phyloP scores from a whole-genome alignment of 2,329 filamentous ascomycete genomes.

The Herpotrichia juniperi region DNA sequence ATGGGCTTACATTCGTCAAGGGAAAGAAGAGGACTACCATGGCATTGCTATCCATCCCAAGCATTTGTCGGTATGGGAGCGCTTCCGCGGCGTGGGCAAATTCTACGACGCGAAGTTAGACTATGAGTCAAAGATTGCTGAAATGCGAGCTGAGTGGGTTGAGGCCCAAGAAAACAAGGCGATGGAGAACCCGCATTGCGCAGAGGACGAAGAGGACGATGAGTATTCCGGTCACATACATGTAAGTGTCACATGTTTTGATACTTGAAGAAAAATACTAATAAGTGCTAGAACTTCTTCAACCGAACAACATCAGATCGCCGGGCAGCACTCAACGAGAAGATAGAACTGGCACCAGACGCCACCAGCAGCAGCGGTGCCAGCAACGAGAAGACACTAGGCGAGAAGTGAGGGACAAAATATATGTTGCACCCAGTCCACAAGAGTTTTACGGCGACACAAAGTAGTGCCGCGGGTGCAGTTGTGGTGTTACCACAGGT shows the following conservation, averaged over 20 bases:
- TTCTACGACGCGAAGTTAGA: slow-evolving; percentile 83
- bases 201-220: slow-evolving; percentile 36
- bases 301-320: slow-evolving; percentile 7
- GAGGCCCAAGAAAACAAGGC: slow-evolving; percentile 61
- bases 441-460: slow-evolving; percentile 17
- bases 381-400: slow-evolving; percentile 6
- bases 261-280: background rate
- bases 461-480: slow-evolving; percentile 11
- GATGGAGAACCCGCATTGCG: slow-evolving; percentile 54
- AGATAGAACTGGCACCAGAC: slow-evolving; percentile 15
- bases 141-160: slow-evolving; percentile 68
- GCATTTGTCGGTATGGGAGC: slow-evolving; percentile 89
- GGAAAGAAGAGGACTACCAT: slow-evolving; percentile 83
- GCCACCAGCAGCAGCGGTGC: slow-evolving; percentile 6
- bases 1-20: slow-evolving; percentile 84
- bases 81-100: slow-evolving; percentile 77
- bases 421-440: background rate
- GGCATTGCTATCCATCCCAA: slow-evolving; percentile 89
- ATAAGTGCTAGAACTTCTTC: slow-evolving; percentile 15
- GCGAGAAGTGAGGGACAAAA: slow-evolving; percentile 12
- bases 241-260: slow-evolving; percentile 28
- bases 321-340: slow-evolving; percentile 20
- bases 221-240: slow-evolving; percentile 41
- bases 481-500: background rate
- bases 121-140: slow-evolving; percentile 81